Evolutionary conservation across 169 alveolate genomes (phyloP), one percentile per base, ranked within the genome.

Genomic region (Babesia bigemina): DNA sequence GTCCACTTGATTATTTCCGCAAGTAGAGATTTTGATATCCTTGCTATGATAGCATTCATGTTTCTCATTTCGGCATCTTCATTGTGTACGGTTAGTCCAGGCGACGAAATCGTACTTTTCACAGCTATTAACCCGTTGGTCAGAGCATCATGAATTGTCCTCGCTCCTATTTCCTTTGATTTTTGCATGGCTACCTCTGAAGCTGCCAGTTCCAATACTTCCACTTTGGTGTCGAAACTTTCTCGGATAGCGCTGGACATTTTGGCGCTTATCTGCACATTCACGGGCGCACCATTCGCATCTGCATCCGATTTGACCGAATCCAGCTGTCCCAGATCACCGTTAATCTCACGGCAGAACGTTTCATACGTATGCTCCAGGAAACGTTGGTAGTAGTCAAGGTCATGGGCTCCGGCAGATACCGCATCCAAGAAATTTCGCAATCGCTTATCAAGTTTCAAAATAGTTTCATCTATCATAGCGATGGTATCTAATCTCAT

Each of bases 241-340:
- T 65, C 52, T n/a, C 76, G 76, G 7, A 67, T 50, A 12, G 76
- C 76, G 45, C 65, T 67, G 17, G 76, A 67, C 76, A 67, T 67
- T 7, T 67, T 65, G 22, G 76, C 76, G 45, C 76, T 67, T 0
- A 67, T 67, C 50, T 19, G 28, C 21, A 67, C 58, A 16, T 56
- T 55, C 7, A 50, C 50, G 2, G 52, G 61, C 12, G 36, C 6
- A 8, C 14, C 50, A 22, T 29, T 21, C 1, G n/a, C 42, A 6
- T 12, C 28, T 4, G 8, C 45, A 8, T 28, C 66, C 19, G 11
- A 60, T 7, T 28, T 26, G 8, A 2, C 47, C 17, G 36, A 0
- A 17, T 55, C 70, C 33, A 61, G 2, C 21, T 21, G 53, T 14
- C 36, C 14, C 19, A 67, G 36, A 42, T 67, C 33, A 12, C 76